A percentile compares a stretch with the other conserved stretches of the same genome.
These are phyloP conservation scores for Zizania latifolia DNA, from an alignment of 176 grass and related monocot species.

Conservation along the genomic window DNA sequence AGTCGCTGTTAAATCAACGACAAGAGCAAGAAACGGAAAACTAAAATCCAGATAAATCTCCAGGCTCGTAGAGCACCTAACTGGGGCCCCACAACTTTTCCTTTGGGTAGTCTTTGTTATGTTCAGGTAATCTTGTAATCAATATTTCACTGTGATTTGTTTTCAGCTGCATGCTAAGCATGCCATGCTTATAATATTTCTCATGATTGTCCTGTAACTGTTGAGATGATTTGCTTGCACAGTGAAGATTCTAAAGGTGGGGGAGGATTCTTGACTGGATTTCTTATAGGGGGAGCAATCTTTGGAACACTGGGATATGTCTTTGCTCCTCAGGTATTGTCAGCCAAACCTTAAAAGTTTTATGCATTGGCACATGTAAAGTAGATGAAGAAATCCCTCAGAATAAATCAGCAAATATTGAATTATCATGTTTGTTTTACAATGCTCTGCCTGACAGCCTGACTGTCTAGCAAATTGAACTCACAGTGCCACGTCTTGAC, in stretches of 20 bases:
- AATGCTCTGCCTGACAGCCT: neutral
- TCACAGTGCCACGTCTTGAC: too few species aligned
- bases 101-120: neutral
- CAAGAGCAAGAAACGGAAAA: neutral
- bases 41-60: too few species aligned
- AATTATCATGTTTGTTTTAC: neutral
- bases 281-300: constrained; percentile 62
- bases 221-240: constrained; percentile 1
- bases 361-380: neutral
- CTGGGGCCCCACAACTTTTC: too few species aligned
- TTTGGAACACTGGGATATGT: constrained; percentile 69
- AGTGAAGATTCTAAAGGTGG: constrained; percentile 60
- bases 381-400: neutral
- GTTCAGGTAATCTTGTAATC: neutral
- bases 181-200: neutral
- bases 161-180: constrained; percentile 17
- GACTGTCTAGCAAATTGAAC: neutral
- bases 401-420: neutral
- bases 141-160: neutral
- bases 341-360: neutral
- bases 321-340: constrained; percentile 58
- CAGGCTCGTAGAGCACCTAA: too few species aligned
- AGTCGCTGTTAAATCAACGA: too few species aligned
- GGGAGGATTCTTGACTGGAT: constrained; percentile 54
- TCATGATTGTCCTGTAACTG: neutral